phyloP scores from a whole-genome alignment of 441 rosid species.

The Erodium moschatum region DNA sequence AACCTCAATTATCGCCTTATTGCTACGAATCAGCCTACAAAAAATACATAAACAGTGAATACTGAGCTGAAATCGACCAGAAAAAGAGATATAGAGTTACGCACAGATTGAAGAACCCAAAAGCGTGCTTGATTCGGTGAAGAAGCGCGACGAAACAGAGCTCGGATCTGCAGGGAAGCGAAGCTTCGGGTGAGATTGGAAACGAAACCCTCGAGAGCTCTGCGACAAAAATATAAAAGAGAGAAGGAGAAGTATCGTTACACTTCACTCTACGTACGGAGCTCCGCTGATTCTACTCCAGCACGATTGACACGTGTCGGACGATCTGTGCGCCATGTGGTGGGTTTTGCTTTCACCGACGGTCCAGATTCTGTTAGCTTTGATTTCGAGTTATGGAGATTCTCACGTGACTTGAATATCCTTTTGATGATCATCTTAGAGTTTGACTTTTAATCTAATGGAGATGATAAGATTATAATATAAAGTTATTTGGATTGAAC shows the following conservation, averaged over 20 bases:
- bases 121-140: neutral
- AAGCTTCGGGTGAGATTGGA: constrained; percentile 1
- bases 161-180: constrained; percentile 1
- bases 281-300: neutral
- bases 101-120: neutral
- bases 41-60: neutral
- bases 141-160: neutral
- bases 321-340: neutral
- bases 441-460: no score
- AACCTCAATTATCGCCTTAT: neutral
- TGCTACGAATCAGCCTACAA: neutral
- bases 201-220: constrained; percentile 3
- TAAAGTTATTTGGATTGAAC: no score
- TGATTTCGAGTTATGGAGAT: neutral
- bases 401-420: no score
- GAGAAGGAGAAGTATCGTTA: neutral
- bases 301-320: neutral
- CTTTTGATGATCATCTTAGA: no score
- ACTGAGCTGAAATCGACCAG: neutral
- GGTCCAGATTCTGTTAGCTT: neutral
- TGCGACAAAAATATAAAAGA: neutral
- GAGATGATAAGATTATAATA: no score
- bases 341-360: neutral
- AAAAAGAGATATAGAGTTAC: neutral
- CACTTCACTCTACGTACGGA: neutral